Evolutionary conservation across 805 yeast genomes (phyloP).

Genomic region (Torulaspora microellipsoides): DNA sequence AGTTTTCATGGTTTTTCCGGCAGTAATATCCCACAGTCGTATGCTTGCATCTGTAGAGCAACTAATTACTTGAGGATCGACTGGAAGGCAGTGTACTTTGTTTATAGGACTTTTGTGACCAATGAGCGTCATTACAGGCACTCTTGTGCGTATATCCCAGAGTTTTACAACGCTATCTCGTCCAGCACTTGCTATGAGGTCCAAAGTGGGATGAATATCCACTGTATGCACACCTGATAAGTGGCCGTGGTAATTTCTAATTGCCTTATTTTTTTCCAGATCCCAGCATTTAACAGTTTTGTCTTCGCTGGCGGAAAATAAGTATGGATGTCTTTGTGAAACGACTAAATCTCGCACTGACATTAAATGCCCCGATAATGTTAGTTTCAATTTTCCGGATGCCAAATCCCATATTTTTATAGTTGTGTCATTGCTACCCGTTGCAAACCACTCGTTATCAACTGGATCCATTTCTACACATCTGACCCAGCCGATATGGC

Average conservation of each 20-base stretch:
- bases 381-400: conserved; percentile 58
- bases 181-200: conserved; percentile 79
- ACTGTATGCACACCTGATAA: conserved; percentile 81
- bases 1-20: conserved; percentile 65
- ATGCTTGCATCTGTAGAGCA: conserved; percentile 83
- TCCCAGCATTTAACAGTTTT: conserved; percentile 95
- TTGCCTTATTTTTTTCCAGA: conserved; percentile 73
- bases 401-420: conserved; percentile 91
- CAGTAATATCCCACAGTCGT: conserved; percentile 80
- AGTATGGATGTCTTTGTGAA: conserved; percentile 74
- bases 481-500: conserved; percentile 92
- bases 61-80: conserved; percentile 82
- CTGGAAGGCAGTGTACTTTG: conserved; percentile 58
- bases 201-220: conserved; percentile 83
- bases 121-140: conserved; percentile 66
- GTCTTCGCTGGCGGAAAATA: conserved; percentile 91
- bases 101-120: conserved; percentile 82
- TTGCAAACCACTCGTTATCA: conserved; percentile 82
- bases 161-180: conserved; percentile 80
- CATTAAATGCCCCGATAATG: conserved; percentile 90
- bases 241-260: conserved; percentile 92
- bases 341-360: conserved; percentile 73
- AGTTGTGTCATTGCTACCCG: conserved; percentile 86
- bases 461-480: conserved; percentile 74
- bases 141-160: conserved; percentile 88